Conservation (phyloP, 2,329 filamentous ascomycete genomes). For the Claviceps spartinae region DNA sequence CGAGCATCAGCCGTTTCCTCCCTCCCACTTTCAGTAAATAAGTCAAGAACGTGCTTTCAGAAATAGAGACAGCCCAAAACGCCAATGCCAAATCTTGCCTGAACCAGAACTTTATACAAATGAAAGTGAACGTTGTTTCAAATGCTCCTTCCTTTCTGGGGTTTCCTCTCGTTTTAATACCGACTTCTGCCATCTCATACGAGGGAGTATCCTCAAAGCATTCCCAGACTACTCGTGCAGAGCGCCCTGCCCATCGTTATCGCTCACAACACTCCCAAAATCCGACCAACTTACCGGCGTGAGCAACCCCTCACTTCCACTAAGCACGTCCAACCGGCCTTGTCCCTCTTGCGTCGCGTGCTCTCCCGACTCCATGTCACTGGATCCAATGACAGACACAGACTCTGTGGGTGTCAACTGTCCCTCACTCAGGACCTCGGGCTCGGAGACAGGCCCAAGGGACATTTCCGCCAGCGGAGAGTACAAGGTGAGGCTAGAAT, state of each 20-base stretch:
- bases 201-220: too few relatives aligned
- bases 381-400: conserved; percentile 38
- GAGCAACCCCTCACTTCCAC: conserved; percentile 43
- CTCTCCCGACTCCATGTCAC: conserved; percentile 25
- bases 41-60: too few relatives aligned
- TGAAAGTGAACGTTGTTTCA: too few relatives aligned
- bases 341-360: conserved; percentile 27
- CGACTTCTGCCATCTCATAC: too few relatives aligned
- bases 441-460: conserved; percentile 33
- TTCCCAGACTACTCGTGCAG: neutral
- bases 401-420: conserved; percentile 47
- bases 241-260: conserved; percentile 28
- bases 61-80: neutral
- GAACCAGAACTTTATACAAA: neutral
- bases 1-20: too few relatives aligned
- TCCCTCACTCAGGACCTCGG: conserved; percentile 37
- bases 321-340: conserved; percentile 40
- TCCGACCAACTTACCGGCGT: conserved; percentile 54
- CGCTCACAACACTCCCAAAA: conserved; percentile 48
- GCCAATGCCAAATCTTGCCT: neutral
- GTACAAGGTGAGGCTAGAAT: conserved; percentile 41
- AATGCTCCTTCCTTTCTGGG: too few relatives aligned
- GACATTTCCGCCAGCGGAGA: conserved; percentile 44
- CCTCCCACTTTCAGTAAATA: too few relatives aligned
- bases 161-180: too few relatives aligned